Evolutionary conservation across 148 eudicot species (phyloP), one percentile per base, ranked within the genome.

Genomic region (Vaccinium myrtillus): DNA sequence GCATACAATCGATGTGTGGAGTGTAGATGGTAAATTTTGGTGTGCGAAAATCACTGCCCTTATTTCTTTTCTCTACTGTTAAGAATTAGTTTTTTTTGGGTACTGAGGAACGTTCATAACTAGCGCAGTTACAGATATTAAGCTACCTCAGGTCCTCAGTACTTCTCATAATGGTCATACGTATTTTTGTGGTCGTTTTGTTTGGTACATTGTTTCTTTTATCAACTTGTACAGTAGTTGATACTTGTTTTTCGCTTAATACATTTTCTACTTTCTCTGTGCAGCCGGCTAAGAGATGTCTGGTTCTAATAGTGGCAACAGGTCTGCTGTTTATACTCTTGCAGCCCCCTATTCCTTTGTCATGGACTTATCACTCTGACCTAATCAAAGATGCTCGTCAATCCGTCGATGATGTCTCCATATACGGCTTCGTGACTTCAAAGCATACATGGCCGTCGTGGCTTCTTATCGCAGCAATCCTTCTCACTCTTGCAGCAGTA

Each of bases 401-500:
- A 87, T 92, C 99, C 75, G 92, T 93, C 19, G 99, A 97, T 87
- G 99, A 97, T 83, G 89, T 97, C 81, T 92, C 98, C 77, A 97
- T 97, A 48, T 95, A 97, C 69, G 99, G 99, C 77, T 93, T 94
- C 89, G 84, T 93, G 90, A 91, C 98, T 73, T 79, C 93, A 77
- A 95, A 94, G 91, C 98, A 98, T 82, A 95, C 98, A 82, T 97
- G 99, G 99, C 99, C 98, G 53, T 92, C 99, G 61, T 97, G 99
- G 99, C 91, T 97, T 79, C 98, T 97, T 78, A 94, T 97, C 81
- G 86, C 88, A 49, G 91, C 98, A 50, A 90, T 93, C 86, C 92
- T 97, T 55, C 98, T 97, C 87, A 92, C 98, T 51, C 94, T 97
- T 12, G 99, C 99, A 61, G 95, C 96, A 71, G 87, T 91, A 78